A percentile compares a stretch with the other conserved stretches of the same genome.
Evolutionary conservation across 2,329 filamentous ascomycete species (phyloP).

Genomic region (Ceratocystis lukuohia): DNA sequence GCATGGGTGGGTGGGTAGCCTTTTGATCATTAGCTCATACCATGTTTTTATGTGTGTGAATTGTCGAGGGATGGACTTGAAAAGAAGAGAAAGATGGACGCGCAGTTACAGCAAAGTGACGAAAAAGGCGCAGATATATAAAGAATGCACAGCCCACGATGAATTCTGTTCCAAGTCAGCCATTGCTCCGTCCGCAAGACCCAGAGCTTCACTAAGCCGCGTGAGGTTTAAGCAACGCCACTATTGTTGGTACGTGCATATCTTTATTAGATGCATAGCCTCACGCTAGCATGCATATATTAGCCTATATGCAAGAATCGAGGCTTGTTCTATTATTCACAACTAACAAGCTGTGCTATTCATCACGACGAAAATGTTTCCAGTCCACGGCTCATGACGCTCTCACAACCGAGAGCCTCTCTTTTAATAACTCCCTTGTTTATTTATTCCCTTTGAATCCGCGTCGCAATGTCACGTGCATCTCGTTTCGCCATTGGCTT

Average conservation of each 20-base stretch:
- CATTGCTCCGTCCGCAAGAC: not conserved
- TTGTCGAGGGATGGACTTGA: not conserved
- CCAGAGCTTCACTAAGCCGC: slow-evolving; percentile 2
- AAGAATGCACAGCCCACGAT: slow-evolving; percentile 1
- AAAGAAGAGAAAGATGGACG: not conserved
- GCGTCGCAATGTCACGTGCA: slow-evolving; percentile 62
- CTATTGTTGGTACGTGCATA: not conserved
- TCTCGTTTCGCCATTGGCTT: slow-evolving; percentile 73
- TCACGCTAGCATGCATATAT: not conserved
- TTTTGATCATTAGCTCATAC: not conserved
- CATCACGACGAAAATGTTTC: not conserved
- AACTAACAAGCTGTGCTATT: not conserved
- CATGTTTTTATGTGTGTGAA: not conserved
- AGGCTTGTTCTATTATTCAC: not conserved
- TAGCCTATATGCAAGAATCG: not conserved
- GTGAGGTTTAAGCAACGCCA: slow-evolving; percentile 10
- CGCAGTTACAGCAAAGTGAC: not conserved
- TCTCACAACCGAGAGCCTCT: not conserved
- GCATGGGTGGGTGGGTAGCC: not conserved
- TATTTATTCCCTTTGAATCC: not conserved
- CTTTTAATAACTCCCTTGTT: not conserved
- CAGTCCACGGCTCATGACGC: not conserved
- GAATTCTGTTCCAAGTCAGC: not conserved
- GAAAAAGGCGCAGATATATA: not conserved
- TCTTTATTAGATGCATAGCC: not conserved